Base-by-base conservation (phyloP, 495 filamentous ascomycete species). In the Penicillium roqueforti region DNA sequence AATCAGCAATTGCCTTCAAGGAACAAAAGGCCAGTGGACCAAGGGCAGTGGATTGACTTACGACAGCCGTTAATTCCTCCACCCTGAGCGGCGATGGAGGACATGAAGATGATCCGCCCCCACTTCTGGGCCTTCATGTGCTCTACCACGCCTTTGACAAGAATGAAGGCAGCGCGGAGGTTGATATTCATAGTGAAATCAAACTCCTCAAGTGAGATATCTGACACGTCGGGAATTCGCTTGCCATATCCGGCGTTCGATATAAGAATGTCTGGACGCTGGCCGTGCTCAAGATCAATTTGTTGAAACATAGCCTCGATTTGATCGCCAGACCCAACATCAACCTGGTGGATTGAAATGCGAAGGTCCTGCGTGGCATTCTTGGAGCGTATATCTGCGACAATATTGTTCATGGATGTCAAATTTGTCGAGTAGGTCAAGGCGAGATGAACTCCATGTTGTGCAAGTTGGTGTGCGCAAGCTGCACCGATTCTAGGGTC, bases 101-200 rank as follows among this genome's bases (percentile, higher is more conserved):
- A 85, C 58, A 87, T 80, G 59, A 84, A 87, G 18, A 87, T 69
- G 42, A 88, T 84, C 6, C 85, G 73, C 4, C 86, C 85, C 85
- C 85, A 88, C 23, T 68, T 66, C 57, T 79, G 76, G 16, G 64
- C 61, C 47, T 80, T 78, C 86, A 88, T 88, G 47, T 80, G 75
- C 44, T 83, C 82, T 3, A 87, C 78, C 38, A 80, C 77, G 5
- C 84, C 77, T 57, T 88, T 87, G 4, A 78, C 77, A 8, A 88
- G 71, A 43, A 88, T 74, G 58, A 87, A 89, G 0, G 82, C 77
- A 0, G 83, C 78, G 22, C 84, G 75, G 16, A 87, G 72, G 58
- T 89, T 89, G 48, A 87, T 74, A 47, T 75, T 80, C 38, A 87
- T 65, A 1, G 80, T 87, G 51, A 83, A 68, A 59, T 88, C 84